Base-by-base conservation (phyloP, 768 basidiomycete genomes). In the Psilocybe subaeruginosa region DNA sequence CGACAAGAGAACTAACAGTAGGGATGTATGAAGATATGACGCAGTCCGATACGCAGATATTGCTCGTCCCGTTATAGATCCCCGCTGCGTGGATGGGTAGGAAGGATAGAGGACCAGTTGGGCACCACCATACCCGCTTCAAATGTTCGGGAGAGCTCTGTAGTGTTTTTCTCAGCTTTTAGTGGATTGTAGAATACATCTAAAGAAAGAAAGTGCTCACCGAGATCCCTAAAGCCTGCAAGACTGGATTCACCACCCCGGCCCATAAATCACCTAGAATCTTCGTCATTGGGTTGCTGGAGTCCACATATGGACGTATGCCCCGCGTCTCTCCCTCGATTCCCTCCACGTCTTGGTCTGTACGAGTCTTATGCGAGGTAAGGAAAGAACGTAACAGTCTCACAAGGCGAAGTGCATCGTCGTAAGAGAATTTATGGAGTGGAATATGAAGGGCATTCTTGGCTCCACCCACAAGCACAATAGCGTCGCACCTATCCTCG, bases 81-180 rank as follows among this genome's bases (percentile, higher is more conserved):
- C 61, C 64, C 6, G 64, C 64, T 0, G 64, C 64, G 39, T 66
- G 64, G 9, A 66, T 41, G 8, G 64, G 64, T 14, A 66, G 27
- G 41, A 66, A 62, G 8, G 58, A 17, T 41, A 66, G 60, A 37
- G 37, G 47, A 19, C 64, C 64, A 6, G 64, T 66, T 39, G 61
- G 64, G 52, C 61, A 66, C 64, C 64, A 66, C 64, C 64, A 66
- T 3, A 66, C n/a, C 11, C 64, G 58, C 14, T 27, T 45, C 5
- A 58, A 48, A 27, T 56, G 43, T 16, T 30, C 27, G 3, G 43
- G 7, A 5, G 58, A 6, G 29, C 50, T 27, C 5, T 47, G 23
- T 23, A 37, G 23, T 29, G 29, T 61, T 59, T 19, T 39, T 12
- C 0, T 27, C 7, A 19, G 7, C 33, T 35, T 7, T 14, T 6